These are phyloP conservation scores for Trifolium pratense DNA, from an alignment of 306 rosid genomes.

Conservation along the genomic window DNA sequence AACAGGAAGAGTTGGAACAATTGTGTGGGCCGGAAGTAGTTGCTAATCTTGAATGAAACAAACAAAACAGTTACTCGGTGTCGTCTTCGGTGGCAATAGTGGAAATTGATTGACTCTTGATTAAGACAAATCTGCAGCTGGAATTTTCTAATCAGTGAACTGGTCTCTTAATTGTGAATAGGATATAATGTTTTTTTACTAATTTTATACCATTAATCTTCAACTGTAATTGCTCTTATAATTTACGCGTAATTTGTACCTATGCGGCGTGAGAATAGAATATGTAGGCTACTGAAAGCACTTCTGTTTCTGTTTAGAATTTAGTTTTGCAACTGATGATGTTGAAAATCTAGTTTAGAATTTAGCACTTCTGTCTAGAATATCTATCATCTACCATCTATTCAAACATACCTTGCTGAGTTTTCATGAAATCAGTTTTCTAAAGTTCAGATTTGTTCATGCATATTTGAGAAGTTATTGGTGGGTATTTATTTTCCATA, in stretches of 20 bases:
- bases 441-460: neutral
- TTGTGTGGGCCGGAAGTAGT: conserved; percentile 80
- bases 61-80: conserved; percentile 2
- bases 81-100: conserved; percentile 45
- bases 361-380: too few relatives aligned
- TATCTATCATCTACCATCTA: neutral
- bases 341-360: conserved; percentile 32
- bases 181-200: conserved; percentile 57
- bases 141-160: conserved; percentile 50
- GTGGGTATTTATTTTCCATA: too few relatives aligned
- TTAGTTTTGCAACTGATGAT: conserved; percentile 25
- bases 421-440: too few relatives aligned
- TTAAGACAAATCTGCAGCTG: conserved; percentile 47
- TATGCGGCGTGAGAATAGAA: conserved; percentile 32
- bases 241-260: conserved; percentile 37
- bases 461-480: neutral
- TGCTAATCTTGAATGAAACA: conserved; percentile 62
- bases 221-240: conserved; percentile 48
- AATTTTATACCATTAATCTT: conserved; percentile 61
- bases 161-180: conserved; percentile 48
- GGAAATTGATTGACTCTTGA: conserved; percentile 28
- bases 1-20: conserved; percentile 88
- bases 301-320: conserved; percentile 22
- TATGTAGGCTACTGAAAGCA: conserved; percentile 42
- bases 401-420: neutral